phyloP scores from a whole-genome alignment of 192 early-diverging fungal species.

The Coemansia sp. region DNA sequence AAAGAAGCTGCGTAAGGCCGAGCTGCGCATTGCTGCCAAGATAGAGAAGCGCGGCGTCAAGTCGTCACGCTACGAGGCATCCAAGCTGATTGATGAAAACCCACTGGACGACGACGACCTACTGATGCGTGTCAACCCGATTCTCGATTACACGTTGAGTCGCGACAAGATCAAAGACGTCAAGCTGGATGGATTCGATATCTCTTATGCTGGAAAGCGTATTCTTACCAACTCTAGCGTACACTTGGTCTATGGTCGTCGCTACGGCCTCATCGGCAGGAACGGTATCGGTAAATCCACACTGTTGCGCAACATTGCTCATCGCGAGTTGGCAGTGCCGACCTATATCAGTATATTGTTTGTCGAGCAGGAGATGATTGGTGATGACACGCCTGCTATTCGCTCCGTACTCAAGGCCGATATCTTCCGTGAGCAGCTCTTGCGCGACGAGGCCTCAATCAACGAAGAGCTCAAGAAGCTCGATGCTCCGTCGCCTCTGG shows the following conservation, averaged over 20 bases:
- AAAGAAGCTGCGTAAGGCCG: constrained; percentile 87
- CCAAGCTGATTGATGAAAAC: constrained; percentile 66
- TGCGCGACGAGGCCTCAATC: constrained; percentile 77
- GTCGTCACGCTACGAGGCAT: constrained; percentile 72
- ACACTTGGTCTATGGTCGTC: constrained; percentile 80
- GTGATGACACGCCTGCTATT: constrained; percentile 85
- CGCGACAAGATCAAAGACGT: constrained; percentile 91
- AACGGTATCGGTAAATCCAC: constrained; percentile 91
- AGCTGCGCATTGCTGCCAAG: constrained; percentile 90
- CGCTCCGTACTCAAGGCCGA: constrained; percentile 92
- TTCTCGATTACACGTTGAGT: constrained; percentile 77
- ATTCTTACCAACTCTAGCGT: constrained; percentile 88
- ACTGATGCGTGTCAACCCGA: constrained; percentile 88
- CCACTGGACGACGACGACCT: constrained; percentile 66
- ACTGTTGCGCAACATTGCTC: constrained; percentile 70
- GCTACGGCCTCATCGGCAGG: constrained; percentile 94
- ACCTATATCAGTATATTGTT: constrained; percentile 92
- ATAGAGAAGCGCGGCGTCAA: constrained; percentile 75
- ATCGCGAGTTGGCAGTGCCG: constrained; percentile 86
- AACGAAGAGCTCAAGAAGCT: constrained; percentile 54
- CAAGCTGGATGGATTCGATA: constrained; percentile 96
- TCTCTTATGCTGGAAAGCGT: constrained; percentile 89
- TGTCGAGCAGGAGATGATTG: constrained; percentile 98
- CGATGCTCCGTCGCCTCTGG: constrained; percentile 35
- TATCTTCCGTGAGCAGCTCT: constrained; percentile 84